Evolutionary conservation across 148 eudicot species (phyloP).

Genomic region (Heliamphora exappendiculata): DNA sequence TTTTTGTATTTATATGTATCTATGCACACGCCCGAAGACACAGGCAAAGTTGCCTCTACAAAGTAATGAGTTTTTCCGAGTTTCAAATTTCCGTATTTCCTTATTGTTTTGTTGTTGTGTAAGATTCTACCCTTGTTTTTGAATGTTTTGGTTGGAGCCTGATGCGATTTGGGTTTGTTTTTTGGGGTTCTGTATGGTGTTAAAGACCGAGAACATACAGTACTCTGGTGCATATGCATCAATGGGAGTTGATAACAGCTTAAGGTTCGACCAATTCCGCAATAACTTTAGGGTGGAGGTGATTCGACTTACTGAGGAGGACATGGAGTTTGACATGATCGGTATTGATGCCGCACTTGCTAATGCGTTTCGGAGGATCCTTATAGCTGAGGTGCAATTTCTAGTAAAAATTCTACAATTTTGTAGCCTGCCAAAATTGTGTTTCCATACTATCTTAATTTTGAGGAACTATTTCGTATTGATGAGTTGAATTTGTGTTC

Average conservation of each 20-base stretch:
- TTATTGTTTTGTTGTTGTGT: not conserved
- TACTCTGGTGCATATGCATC: slow-evolving; percentile 82
- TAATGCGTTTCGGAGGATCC: slow-evolving; percentile 87
- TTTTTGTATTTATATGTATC: not conserved
- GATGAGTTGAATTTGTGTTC: not conserved
- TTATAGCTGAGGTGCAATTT: slow-evolving; percentile 67
- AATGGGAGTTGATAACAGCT: slow-evolving; percentile 68
- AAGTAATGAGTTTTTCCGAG: too few species aligned
- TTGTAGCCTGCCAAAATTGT: too few species aligned
- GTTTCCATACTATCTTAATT: not conserved
- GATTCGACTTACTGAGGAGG: slow-evolving; percentile 50
- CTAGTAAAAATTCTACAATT: not conserved
- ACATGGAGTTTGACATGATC: slow-evolving; percentile 82
- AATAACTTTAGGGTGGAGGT: slow-evolving; percentile 55
- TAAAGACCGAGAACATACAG: slow-evolving; percentile 60
- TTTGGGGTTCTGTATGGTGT: not conserved
- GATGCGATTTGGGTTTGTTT: slow-evolving; percentile 1
- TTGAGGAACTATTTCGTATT: not conserved
- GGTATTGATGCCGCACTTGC: slow-evolving; percentile 88
- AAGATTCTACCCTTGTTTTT: not conserved
- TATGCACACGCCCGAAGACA: too few species aligned
- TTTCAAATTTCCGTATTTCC: not conserved
- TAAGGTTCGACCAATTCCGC: slow-evolving; percentile 51
- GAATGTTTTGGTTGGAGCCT: not conserved
- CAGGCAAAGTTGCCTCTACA: not conserved